Evolutionary conservation across 768 basidiomycete species (phyloP), one percentile per base, ranked within the genome.

Genomic region (Brasilioporus rufonigricans): DNA sequence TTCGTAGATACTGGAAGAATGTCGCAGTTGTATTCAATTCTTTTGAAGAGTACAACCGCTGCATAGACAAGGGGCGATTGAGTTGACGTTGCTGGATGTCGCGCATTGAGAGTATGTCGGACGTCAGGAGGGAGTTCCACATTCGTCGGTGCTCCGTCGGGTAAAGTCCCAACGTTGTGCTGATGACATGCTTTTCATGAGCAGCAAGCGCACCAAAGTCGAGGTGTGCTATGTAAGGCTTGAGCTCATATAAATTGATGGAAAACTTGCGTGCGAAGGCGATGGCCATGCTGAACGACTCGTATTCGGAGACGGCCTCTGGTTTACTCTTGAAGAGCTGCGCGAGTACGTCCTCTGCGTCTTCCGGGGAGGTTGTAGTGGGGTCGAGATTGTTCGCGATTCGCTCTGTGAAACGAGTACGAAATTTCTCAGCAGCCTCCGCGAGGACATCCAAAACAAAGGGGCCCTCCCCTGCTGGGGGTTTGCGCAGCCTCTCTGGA

Each of bases 51-150:
- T 86, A 88, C 6, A 87, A 66, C 9, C 81, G 76, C 52, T 87
- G 85, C 40, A 87, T 71, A 0, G 78, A 74, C 52, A 85, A 76
- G 10, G 83, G 82, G 2, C 74, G 77, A 36, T 76, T 68, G 11
- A 87, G 72, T 6, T 77, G 70, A 21, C 80, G 72, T 43, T 80
- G 76, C 50, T 77, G 77, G 13, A 88, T 65, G 59, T 86, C 84
- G 24, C 71, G 63, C 4, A 68, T 61, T 0, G 73, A 76, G 50
- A 88, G 64, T 24, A 87, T 82, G 53, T 85, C 82, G 0, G 86
- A 87, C 2, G 77, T 77, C 53, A 83, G 62, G 5, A 87, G 71
- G 2, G 84, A 86, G 59, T 86, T 86, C 83, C 84, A 88, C 41
- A 86, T 69, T 39, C 76, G 74, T 2, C 78, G 73, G 60, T 82